Evolutionary conservation across 768 basidiomycete species (phyloP), one percentile per base, ranked within the genome.

Genomic region (Suillus plorans): DNA sequence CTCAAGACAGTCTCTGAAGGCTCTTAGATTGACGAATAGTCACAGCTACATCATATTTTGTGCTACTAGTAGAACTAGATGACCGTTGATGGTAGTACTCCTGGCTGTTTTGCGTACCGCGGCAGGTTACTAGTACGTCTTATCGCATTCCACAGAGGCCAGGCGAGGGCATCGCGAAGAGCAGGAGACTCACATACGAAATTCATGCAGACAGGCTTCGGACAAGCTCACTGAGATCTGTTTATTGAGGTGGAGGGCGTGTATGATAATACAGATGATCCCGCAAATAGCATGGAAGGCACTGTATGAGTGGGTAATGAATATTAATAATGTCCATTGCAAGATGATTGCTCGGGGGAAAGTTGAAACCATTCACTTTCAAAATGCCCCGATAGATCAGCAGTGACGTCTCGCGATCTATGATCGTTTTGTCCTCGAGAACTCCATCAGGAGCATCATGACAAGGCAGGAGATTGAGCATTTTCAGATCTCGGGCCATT

Each of bases 201-300:
- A 14, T 41, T 16, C 2, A 41, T 4, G 14, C 14, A 41, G 41
- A 41, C 31, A 31, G 31, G 31, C 31, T 31, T 41, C 41, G 14
- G 41, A 16, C 13, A 14, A 31, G 31, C 31, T 31, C 31, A 31
- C 14, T 16, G 14, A 14, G 97, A 98, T 74, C 97, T 61, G 25
- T 47, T 20, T 44, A 18, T 20, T 7, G 25, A 39, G 16, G n/a
- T 59, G 39, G 57, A 58, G 37, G 49, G 49, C 14, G 25, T 28
- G 13, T 16, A 10, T 25, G 37, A 39, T 39, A 39, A 39, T 39
- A 49, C 12, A 12, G 22, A 25, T 28, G 49, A 50, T 28, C 25
- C 49, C 25, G 28, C 49, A 22, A 50, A 13, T 16, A 44, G 42
- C 2, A 44, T 44, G 42, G 13, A 36, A 18, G 4, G 3, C 18